These are phyloP conservation scores for Hyaloscypha finlandica DNA, from an alignment of 495 filamentous ascomycete species.

Conservation along the genomic window DNA sequence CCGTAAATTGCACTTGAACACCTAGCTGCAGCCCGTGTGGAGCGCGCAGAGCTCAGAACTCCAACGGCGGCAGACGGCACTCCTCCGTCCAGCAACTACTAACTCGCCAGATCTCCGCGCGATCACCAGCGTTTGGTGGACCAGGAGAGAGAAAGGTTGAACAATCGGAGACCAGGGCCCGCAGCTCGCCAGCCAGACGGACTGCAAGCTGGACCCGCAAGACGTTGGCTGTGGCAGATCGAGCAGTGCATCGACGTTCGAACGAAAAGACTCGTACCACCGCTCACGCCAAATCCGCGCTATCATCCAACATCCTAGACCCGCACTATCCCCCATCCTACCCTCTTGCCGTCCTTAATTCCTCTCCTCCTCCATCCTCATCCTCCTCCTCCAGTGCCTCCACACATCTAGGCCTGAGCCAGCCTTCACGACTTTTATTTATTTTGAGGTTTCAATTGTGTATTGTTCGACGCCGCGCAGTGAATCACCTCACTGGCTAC, in stretches of 20 bases:
- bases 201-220: too few relatives aligned
- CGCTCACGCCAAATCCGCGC: neutral
- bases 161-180: too few relatives aligned
- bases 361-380: conserved; percentile 27
- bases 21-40: neutral
- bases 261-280: neutral
- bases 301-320: neutral
- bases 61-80: neutral
- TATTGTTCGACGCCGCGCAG: neutral
- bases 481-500: neutral
- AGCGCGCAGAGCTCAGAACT: neutral
- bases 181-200: too few relatives aligned
- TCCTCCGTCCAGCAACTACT: neutral
- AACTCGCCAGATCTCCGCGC: neutral
- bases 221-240: neutral
- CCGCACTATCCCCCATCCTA: conserved; percentile 1
- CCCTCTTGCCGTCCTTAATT: conserved; percentile 21
- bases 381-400: too few relatives aligned
- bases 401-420: conserved; percentile 17
- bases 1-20: neutral
- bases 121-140: neutral
- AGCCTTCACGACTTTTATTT: conserved; percentile 12
- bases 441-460: neutral
- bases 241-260: neutral
- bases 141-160: too few relatives aligned